Evolutionary conservation across 2,329 filamentous ascomycete genomes (phyloP).

Genomic region (Phaeophleospora eucalypticola): DNA sequence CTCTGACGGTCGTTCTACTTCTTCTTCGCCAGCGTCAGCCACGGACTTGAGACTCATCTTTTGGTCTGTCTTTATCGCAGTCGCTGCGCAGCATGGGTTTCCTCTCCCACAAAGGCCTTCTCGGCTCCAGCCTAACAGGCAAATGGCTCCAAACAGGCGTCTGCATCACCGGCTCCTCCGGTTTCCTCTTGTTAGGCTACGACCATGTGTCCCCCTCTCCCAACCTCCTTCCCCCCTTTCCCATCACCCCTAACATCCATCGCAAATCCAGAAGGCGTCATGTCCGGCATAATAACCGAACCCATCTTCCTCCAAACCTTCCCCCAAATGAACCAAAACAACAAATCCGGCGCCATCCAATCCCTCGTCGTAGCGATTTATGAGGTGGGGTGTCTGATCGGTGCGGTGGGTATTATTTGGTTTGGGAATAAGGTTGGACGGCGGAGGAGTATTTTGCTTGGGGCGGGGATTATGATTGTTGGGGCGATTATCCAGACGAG

Average conservation of each 20-base stretch:
- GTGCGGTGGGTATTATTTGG: conserved; percentile 38
- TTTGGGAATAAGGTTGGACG: conserved; percentile 58
- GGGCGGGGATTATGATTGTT: conserved; percentile 54
- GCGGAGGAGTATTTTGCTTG: conserved; percentile 55
- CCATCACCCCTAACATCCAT: background rate
- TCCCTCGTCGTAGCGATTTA: conserved; percentile 34
- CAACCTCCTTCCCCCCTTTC: conserved; percentile 3
- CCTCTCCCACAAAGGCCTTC: conserved; percentile 17
- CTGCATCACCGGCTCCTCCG: conserved; percentile 14
- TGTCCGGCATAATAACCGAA: conserved; percentile 42
- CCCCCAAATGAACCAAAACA: conserved; percentile 35
- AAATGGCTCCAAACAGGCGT: conserved; percentile 15
- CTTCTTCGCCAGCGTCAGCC: too few relatives aligned
- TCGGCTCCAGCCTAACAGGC: conserved; percentile 12
- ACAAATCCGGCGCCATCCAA: conserved; percentile 24
- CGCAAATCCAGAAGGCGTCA: conserved; percentile 37
- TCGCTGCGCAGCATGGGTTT: too few relatives aligned
- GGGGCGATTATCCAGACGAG: conserved; percentile 57
- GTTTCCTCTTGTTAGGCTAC: conserved; percentile 20
- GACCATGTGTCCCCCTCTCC: conserved; percentile 11
- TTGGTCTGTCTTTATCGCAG: too few relatives aligned
- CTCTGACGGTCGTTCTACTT: too few relatives aligned
- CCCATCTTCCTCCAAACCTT: conserved; percentile 39
- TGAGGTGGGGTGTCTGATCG: conserved; percentile 32
- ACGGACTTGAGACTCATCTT: too few relatives aligned